Evolutionary conservation across 2,329 filamentous ascomycete species (phyloP).

Genomic region (Alternaria viburni): DNA sequence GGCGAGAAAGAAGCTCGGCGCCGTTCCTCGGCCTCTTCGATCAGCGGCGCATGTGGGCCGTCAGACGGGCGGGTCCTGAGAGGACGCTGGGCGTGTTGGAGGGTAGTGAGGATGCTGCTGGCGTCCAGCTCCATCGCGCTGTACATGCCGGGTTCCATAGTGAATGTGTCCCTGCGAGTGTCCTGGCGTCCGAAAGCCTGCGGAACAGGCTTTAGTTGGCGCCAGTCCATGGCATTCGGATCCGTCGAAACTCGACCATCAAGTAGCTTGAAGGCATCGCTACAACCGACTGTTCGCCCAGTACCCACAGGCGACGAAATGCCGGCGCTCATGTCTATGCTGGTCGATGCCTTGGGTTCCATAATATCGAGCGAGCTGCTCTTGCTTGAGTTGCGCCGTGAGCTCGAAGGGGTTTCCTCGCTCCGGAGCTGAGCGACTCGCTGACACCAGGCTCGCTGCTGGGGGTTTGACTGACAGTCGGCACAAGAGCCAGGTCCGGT

Average conservation of each 20-base stretch:
- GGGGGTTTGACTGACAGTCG: slow-evolving; percentile 44
- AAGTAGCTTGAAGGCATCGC: slow-evolving; percentile 43
- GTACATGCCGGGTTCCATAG: slow-evolving; percentile 38
- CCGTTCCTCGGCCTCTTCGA: slow-evolving; percentile 36
- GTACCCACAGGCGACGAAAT: slow-evolving; percentile 16
- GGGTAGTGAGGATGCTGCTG: slow-evolving; percentile 45
- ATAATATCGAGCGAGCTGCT: slow-evolving; percentile 30
- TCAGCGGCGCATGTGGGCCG: slow-evolving; percentile 36
- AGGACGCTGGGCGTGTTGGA: slow-evolving; percentile 38
- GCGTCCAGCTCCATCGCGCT: slow-evolving; percentile 47
- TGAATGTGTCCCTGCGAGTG: slow-evolving; percentile 30
- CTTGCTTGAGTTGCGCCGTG: slow-evolving; percentile 31
- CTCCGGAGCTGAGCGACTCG: slow-evolving; percentile 38
- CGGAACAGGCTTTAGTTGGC: slow-evolving; percentile 36
- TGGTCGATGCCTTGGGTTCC: slow-evolving; percentile 35
- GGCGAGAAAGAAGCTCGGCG: slow-evolving; percentile 33
- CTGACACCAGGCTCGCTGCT: slow-evolving; percentile 45
- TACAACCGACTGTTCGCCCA: slow-evolving; percentile 40
- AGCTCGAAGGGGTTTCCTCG: slow-evolving; percentile 21
- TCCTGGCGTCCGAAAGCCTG: slow-evolving; percentile 16
- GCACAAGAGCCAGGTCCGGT: slow-evolving; percentile 43
- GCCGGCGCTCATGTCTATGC: slow-evolving; percentile 23
- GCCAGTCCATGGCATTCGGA: slow-evolving; percentile 37
- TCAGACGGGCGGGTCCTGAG: slow-evolving; percentile 38
- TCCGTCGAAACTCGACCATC: slow-evolving; percentile 43